These are phyloP conservation scores for Trichocomaceae sp. DNA, from an alignment of 2,329 filamentous ascomycete genomes.

Conservation along the genomic window DNA sequence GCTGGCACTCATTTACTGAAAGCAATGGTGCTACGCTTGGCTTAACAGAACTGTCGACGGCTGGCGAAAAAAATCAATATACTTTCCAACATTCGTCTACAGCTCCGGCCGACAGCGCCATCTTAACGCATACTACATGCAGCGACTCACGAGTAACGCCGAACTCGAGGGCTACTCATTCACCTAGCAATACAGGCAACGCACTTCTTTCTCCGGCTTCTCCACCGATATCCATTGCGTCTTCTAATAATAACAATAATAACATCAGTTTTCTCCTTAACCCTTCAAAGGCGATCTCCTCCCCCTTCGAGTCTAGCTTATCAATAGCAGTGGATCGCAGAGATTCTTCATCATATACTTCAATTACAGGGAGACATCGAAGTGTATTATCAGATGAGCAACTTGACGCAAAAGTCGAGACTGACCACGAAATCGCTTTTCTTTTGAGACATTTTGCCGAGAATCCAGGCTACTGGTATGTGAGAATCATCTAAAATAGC, in stretches of 20 bases:
- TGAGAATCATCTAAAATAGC: background rate
- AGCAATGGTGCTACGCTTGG: conserved; percentile 41
- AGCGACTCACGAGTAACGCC: background rate
- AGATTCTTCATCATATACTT: conserved; percentile 24
- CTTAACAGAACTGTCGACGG: conserved; percentile 49
- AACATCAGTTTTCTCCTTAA: conserved; percentile 55
- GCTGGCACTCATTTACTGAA: conserved; percentile 19
- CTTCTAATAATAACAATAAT: conserved; percentile 40
- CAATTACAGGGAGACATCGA: conserved; percentile 20
- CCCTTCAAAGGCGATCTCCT: conserved; percentile 37
- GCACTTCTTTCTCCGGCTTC: conserved; percentile 32
- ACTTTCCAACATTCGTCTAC: conserved; percentile 20
- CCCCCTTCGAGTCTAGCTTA: conserved; percentile 39
- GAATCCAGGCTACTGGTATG: conserved; percentile 52
- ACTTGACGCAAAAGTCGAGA: conserved; percentile 29
- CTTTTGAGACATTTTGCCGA: conserved; percentile 56
- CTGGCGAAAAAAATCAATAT: conserved; percentile 41
- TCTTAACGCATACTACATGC: background rate
- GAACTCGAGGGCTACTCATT: conserved; percentile 18
- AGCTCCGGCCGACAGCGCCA: background rate
- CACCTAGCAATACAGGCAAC: conserved; percentile 29
- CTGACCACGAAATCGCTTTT: conserved; percentile 54
- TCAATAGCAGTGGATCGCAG: conserved; percentile 25
- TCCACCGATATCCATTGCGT: conserved; percentile 39
- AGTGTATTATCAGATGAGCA: conserved; percentile 18